phyloP scores from a whole-genome alignment of 1,284 basidiomycete genomes.

The Phellopilus nigrolimitatus region DNA sequence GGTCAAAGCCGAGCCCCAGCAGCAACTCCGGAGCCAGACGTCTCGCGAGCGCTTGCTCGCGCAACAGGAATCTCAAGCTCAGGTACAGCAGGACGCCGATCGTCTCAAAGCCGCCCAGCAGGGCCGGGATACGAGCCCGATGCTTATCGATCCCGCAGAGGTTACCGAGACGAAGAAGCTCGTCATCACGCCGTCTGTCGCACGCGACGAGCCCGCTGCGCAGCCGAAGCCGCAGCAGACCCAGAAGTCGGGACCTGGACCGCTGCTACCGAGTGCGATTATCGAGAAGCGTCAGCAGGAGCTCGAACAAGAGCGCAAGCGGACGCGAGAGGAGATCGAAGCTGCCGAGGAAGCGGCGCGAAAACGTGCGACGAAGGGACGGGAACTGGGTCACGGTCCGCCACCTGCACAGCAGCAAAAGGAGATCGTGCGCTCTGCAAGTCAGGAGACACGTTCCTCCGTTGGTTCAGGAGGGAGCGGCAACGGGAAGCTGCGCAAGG shows the following conservation, averaged over 20 bases:
- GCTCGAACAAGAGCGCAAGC: constrained; percentile 55
- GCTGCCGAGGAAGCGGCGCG: constrained; percentile 51
- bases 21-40: constrained; percentile 31
- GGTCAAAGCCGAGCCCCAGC: constrained; percentile 28
- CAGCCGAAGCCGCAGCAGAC: constrained; percentile 15
- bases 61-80: constrained; percentile 16
- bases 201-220: constrained; percentile 42
- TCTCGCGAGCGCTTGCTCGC: constrained; percentile 36
- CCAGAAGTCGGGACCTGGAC: constrained; percentile 29
- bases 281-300: constrained; percentile 53
- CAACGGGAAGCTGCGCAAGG: constrained; percentile 62
- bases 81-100: constrained; percentile 23
- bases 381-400: constrained; percentile 19
- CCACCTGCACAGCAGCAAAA: constrained; percentile 16
- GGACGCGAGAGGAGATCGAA: constrained; percentile 56
- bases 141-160: constrained; percentile 48
- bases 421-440: constrained; percentile 15
- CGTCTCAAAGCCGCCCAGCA: no score
- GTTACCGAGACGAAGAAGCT: constrained; percentile 67
- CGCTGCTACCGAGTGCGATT: constrained; percentile 41
- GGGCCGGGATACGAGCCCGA: no score
- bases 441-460: constrained; percentile 23
- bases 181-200: constrained; percentile 72
- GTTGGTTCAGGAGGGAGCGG: constrained; percentile 22
- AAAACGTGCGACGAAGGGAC: constrained; percentile 42